These are phyloP conservation scores for Triticum dicoccoides DNA, from an alignment of 176 grass and related monocot genomes.

Conservation along the genomic window DNA sequence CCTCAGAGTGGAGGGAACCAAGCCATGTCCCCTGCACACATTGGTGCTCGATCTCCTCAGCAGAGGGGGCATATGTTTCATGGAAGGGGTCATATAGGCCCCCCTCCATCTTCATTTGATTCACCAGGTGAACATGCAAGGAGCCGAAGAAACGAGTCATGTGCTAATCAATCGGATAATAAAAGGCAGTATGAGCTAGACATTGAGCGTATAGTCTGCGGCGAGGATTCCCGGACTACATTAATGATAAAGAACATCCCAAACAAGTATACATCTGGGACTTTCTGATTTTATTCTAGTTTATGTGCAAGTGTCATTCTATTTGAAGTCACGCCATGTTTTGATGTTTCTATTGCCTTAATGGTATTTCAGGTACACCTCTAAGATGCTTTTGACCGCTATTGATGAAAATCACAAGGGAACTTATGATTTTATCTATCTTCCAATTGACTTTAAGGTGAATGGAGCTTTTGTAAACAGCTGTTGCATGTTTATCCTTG, in stretches of 20 bases:
- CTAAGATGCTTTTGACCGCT: constrained; percentile 94
- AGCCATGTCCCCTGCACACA: constrained; percentile 47
- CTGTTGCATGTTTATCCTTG: constrained; percentile 13
- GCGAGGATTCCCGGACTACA: constrained; percentile 78
- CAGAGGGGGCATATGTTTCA: constrained; percentile 77
- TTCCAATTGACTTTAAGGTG: constrained; percentile 98
- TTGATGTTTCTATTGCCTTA: constrained; percentile 23
- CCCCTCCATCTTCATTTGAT: constrained; percentile 58
- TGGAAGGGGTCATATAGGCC: constrained; percentile 58
- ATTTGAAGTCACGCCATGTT: constrained; percentile 20
- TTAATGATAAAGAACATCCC: constrained; percentile 99
- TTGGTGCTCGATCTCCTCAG: constrained; percentile 66
- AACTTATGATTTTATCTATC: constrained; percentile 95
- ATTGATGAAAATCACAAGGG: constrained; percentile 94
- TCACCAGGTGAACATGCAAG: constrained; percentile 55
- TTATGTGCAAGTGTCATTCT: constrained; percentile 41
- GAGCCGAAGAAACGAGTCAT: constrained; percentile 67
- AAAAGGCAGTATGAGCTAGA: constrained; percentile 96
- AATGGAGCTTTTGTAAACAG: constrained; percentile 4
- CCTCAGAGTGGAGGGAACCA: constrained; percentile 41
- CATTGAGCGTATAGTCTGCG: constrained; percentile 62
- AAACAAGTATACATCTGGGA: constrained; percentile 68
- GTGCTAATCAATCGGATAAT: constrained; percentile 71
- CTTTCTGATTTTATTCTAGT: constrained; percentile 16
- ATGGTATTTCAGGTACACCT: constrained; percentile 78